A percentile compares a stretch with the other conserved stretches of the same genome.
Conservation (phyloP, 805 yeast genomes). For the Wickerhamomyces mucosus region DNA sequence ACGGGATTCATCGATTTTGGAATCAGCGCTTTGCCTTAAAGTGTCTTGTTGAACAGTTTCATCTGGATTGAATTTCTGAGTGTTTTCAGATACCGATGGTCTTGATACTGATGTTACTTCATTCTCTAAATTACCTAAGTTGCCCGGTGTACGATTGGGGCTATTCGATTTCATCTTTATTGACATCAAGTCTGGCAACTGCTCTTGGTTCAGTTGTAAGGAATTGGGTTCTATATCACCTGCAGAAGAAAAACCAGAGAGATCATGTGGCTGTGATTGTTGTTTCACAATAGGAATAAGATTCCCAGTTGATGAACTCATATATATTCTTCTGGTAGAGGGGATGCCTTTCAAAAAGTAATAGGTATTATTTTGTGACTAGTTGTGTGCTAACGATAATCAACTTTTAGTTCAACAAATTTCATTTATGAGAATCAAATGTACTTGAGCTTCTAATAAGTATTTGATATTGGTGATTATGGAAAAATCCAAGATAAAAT, state of each 20-base stretch:
- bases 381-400: no score
- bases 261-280: no score
- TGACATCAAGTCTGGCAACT: no score
- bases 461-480: no score
- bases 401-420: not conserved
- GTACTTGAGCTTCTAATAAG: no score
- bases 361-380: no score
- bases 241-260: constrained; percentile 3
- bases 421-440: no score
- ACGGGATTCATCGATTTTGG: constrained; percentile 10
- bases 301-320: constrained; percentile 12
- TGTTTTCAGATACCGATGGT: not conserved
- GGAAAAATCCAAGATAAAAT: no score
- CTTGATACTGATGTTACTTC: not conserved
- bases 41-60: constrained; percentile 11
- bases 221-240: constrained; percentile 11
- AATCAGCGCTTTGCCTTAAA: constrained; percentile 9
- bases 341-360: no score
- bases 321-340: no score
- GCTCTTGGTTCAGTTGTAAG: constrained; percentile 8
- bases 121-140: not conserved
- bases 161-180: constrained; percentile 1
- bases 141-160: constrained; percentile 2
- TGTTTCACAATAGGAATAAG: constrained; percentile 8
- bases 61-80: constrained; percentile 5